Base-by-base conservation (phyloP, 345 rosid genomes). In the Populus davidiana region DNA sequence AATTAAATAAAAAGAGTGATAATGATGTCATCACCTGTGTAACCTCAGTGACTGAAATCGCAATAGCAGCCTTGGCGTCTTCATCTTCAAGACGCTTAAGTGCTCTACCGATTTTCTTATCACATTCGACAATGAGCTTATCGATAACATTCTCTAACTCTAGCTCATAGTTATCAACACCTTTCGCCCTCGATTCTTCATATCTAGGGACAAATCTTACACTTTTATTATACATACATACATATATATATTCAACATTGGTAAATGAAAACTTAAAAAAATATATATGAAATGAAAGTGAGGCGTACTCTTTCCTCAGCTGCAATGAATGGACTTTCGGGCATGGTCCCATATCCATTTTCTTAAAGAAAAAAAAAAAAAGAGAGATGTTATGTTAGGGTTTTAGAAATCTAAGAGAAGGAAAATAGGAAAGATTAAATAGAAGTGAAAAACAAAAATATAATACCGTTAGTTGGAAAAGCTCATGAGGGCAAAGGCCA, bases 271-370 rank as follows among this genome's bases (percentile, higher is more conserved):
- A 1, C 2, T 33, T 33, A 33, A 33, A 33, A 33, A 33, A 33
- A 33, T 33, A 33, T 33, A 33, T 33, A 33, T 33, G 35, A n/a
- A 78, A n/a, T 25, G 14, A 0, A 47, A 21, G 36, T 0, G 74
- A 86, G 86, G 92, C 96, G 89, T 95, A 92, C 97, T 94, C 98
- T 90, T 94, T 94, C 80, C 99, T 86, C 81, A 96, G 92, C 86
- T 90, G 97, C 84, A 92, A 85, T 41, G 99, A 96, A 85, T 96
- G 99, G 75, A 94, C 97, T 85, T 96, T 96, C 31, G 99, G 97
- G 84, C 99, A 96, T 5, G 99, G 98, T 50, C 99, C 99, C 99
- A 96, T 93, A 81, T 96, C 99, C 99, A 96, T 96, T 91, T 96
- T 96, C 98, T 96, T 91, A 64, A 29, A 31, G 73, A 81, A 9